phyloP scores from a whole-genome alignment of 2,329 filamentous ascomycete species.

The Ophiocordyceps unilateralis region DNA sequence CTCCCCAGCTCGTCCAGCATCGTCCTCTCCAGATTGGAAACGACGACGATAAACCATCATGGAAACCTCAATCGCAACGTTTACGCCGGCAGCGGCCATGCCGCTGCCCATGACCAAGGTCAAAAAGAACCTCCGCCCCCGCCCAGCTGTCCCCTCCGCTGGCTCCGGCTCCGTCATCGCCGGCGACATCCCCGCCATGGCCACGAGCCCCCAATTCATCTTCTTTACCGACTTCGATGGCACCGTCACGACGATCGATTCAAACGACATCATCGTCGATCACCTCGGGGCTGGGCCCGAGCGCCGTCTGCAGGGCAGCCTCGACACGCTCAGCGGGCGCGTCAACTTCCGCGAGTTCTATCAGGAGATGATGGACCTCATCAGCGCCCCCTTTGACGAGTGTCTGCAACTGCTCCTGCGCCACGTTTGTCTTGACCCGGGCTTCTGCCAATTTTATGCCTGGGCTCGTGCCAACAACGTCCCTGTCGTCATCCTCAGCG shows the following conservation, averaged over 20 bases:
- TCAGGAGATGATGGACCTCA: slow-evolving; percentile 78
- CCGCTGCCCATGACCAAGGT: background rate
- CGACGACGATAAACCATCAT: background rate
- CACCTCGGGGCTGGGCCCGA: slow-evolving; percentile 69
- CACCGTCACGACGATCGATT: slow-evolving; percentile 64
- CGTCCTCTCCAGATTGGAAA: background rate
- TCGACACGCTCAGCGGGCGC: slow-evolving; percentile 54
- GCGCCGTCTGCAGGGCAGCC: slow-evolving; percentile 55
- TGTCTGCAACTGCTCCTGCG: slow-evolving; percentile 63
- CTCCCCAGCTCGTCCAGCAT: too few species aligned
- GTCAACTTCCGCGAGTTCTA: slow-evolving; percentile 74
- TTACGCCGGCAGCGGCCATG: background rate
- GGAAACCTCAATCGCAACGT: background rate
- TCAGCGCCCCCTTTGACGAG: slow-evolving; percentile 62
- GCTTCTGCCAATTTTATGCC: slow-evolving; percentile 73
- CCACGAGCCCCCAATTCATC: slow-evolving; percentile 68
- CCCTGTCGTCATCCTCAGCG: slow-evolving; percentile 79
- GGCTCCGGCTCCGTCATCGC: slow-evolving; percentile 14
- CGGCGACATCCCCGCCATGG: slow-evolving; percentile 36
- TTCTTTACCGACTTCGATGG: slow-evolving; percentile 99
- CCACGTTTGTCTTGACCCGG: slow-evolving; percentile 77
- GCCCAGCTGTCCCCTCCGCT: background rate
- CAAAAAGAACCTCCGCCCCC: background rate
- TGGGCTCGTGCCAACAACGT: slow-evolving; percentile 73
- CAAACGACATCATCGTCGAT: slow-evolving; percentile 64